A percentile compares a stretch with the other conserved stretches of the same genome.
Evolutionary conservation across 805 yeast genomes (phyloP).

Genomic region (Candida germanica): DNA sequence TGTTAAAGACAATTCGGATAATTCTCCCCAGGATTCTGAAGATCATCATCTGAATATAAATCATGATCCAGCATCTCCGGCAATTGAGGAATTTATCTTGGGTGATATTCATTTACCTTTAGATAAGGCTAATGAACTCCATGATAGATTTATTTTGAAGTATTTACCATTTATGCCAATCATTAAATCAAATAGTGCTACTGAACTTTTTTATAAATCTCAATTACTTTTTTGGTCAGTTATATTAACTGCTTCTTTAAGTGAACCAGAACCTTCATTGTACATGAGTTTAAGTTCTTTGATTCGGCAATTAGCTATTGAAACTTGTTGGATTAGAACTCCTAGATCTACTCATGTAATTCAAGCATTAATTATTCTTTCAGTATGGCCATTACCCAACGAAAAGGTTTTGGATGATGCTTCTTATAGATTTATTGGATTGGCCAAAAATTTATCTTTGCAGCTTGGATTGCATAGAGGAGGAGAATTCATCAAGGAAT

Average conservation of each 20-base stretch:
- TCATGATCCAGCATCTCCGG: no score
- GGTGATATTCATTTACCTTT: constrained; percentile 73
- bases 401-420: constrained; percentile 90
- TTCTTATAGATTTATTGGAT: constrained; percentile 81
- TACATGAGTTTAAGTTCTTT: constrained; percentile 73
- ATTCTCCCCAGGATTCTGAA: constrained; percentile 21
- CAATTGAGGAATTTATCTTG: constrained; percentile 60
- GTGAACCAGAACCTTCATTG: constrained; percentile 83
- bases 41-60: constrained; percentile 3
- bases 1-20: constrained; percentile 22
- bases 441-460: constrained; percentile 79
- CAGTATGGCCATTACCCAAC: constrained; percentile 91
- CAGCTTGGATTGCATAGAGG: constrained; percentile 85
- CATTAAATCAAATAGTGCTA: constrained; percentile 63
- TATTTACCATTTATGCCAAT: constrained; percentile 81
- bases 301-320: constrained; percentile 83
- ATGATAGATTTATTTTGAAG: constrained; percentile 60
- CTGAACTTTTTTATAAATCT: constrained; percentile 77
- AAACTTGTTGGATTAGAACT: constrained; percentile 89
- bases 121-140: constrained; percentile 68
- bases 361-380: constrained; percentile 80
- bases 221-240: constrained; percentile 89
- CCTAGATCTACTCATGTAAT: constrained; percentile 93
- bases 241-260: constrained; percentile 76
- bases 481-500: constrained; percentile 87